Percentiles rank a stretch among this genome's conserved stretches.
Evolutionary conservation across 257 asterid genomes (phyloP).

Genomic region (Buddleja alternifolia): DNA sequence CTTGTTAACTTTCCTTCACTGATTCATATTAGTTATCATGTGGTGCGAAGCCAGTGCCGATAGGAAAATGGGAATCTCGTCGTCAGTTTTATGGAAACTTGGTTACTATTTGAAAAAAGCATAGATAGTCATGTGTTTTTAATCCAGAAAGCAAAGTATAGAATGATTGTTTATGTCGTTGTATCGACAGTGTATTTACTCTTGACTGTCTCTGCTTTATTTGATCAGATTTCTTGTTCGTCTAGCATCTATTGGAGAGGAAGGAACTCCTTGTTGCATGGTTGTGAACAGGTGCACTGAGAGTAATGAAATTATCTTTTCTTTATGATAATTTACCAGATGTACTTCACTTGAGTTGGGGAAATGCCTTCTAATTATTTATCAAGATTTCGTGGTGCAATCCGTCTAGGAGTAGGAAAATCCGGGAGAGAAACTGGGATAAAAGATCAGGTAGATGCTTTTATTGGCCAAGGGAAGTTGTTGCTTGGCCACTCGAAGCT

Average conservation of each 20-base stretch:
- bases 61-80: background rate
- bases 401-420: constrained; percentile 55
- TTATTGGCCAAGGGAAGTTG: constrained; percentile 50
- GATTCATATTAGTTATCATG: background rate
- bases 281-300: constrained; percentile 41
- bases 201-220: constrained; percentile 21
- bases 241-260: constrained; percentile 24
- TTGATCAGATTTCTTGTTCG: constrained; percentile 32
- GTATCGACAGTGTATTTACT: background rate
- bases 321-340: constrained; percentile 26
- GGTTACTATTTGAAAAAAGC: background rate
- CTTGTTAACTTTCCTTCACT: background rate
- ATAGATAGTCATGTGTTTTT: background rate
- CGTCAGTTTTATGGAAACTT: constrained; percentile 1
- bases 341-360: constrained; percentile 32
- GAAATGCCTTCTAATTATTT: constrained; percentile 79
- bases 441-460: constrained; percentile 48
- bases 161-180: background rate
- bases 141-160: background rate
- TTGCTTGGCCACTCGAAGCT: constrained; percentile 40
- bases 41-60: background rate
- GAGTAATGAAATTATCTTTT: constrained; percentile 68
- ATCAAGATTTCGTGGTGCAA: constrained; percentile 51
- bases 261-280: constrained; percentile 25
- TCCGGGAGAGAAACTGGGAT: constrained; percentile 50